Percentiles rank a stretch among this genome's conserved stretches.
These are phyloP conservation scores for Kodamaea sp. DNA, from an alignment of 1,139 yeast genomes.

Conservation along the genomic window DNA sequence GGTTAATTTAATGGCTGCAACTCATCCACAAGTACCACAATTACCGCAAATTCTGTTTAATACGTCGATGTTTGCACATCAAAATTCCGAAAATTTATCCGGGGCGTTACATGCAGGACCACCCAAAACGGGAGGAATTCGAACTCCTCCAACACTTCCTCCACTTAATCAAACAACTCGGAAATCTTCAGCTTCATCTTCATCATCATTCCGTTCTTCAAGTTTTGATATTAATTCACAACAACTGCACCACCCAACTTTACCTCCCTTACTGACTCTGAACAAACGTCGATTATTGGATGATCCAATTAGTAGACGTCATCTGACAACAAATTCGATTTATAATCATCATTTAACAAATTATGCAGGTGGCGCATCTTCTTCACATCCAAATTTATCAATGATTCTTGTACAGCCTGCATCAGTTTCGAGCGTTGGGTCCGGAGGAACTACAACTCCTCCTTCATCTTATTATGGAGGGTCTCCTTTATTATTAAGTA, in stretches of 20 bases:
- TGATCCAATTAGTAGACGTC: slow-evolving; percentile 16
- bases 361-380: slow-evolving; percentile 6
- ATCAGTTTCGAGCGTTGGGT: slow-evolving; percentile 1
- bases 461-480: slow-evolving; percentile 19
- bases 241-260: slow-evolving; percentile 4
- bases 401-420: slow-evolving; percentile 4
- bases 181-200: slow-evolving; percentile 5
- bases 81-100: slow-evolving; percentile 2
- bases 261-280: slow-evolving; percentile 14
- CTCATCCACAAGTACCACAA: slow-evolving; percentile 14
- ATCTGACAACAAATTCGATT: slow-evolving; percentile 14
- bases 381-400: slow-evolving; percentile 15
- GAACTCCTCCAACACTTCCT: slow-evolving; percentile 6
- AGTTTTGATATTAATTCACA: slow-evolving; percentile 28
- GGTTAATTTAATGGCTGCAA: neutral
- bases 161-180: slow-evolving; percentile 8
- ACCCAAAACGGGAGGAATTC: slow-evolving; percentile 7
- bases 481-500: slow-evolving; percentile 29
- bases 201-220: slow-evolving; percentile 23
- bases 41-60: slow-evolving; percentile 30
- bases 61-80: slow-evolving; percentile 40
- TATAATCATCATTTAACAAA: slow-evolving; percentile 7
- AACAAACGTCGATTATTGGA: slow-evolving; percentile 17
- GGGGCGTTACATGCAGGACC: slow-evolving; percentile 1
- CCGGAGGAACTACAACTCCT: slow-evolving; percentile 25